Base-by-base conservation (phyloP, 345 rosid genomes). In the Laguncularia racemosa region DNA sequence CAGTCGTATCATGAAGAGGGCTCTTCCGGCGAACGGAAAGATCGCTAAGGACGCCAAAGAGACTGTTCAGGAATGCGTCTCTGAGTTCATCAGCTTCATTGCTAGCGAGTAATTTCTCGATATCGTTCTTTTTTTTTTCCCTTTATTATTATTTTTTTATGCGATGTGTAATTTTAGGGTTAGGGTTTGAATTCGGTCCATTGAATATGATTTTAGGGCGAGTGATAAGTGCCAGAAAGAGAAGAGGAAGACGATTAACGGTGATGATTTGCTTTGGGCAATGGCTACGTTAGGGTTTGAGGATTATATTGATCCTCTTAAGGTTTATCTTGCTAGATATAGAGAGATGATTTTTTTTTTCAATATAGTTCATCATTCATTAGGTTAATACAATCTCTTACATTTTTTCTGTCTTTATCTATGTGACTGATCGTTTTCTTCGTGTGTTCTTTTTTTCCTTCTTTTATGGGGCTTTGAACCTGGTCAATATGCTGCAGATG, bases 201-300 rank as follows among this genome's bases (percentile, higher is more conserved):
- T 55, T 28, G 28, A 20, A 53, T 56, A n/a, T 16, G 50, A 20
- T 60, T 68, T 67, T 64, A 89, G 96, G 56, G 96, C 95, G 21
- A 86, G 96, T 76, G 95, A 89, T 71, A 89, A 86, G 75, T 89
- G 96, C 20, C 96, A 89, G 84, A 82, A 81, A 70, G 96, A 89
- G 80, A 86, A 89, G 80, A 73, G 96, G 76, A 89, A 86, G 82
- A 89, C 91, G 44, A 78, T 89, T 57, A 89, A 89, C 20, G 95
- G 91, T 33, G 96, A 89, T 64, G 96, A 89, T 76, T 79, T 89
- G 65, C 81, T 89, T n/a, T 89, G 95, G 91, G 91, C 91, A 17
- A 89, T 89, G 89, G 85, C 95, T 0, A 89, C 91, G 40, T 74
- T 89, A 75, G 96, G 95, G 50, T 89, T 89, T 73, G 95, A 85